Base-by-base conservation (phyloP, 2,329 filamentous ascomycete species). In the Monosporascus sp. region DNA sequence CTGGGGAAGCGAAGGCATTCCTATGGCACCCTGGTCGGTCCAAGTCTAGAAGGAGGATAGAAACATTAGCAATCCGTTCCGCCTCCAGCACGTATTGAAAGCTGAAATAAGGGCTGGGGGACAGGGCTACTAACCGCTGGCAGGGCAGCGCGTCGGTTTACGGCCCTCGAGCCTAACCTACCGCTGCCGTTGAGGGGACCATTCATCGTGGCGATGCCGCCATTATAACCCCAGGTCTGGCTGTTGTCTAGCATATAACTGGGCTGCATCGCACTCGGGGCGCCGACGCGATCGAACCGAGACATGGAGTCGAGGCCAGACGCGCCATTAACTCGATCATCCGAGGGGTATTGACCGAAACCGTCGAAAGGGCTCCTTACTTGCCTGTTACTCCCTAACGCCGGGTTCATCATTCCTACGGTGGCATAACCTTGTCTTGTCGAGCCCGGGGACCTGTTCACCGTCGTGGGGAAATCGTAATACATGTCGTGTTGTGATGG, bases 321-420 rank as follows among this genome's bases (percentile, higher is more conserved):
- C 50, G 75, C 75, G 78, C 77, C 65, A 76, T 81, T 61, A n/a
- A 65, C 54, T 77, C 76, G 69, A 76, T 84, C 71, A 77, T 88
- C 72, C 72, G 94, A 89, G 49, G 90, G 48, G 34, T 64, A 80
- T 52, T 84, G 83, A 55, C 80, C 82, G 66, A 88, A 86, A 55
- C 79, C 78, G 61, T 96, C 90, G 68, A 92, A 89, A 61, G 88
- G 88, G 62, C 90, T 83, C 62, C 90, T 92, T 44, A 84, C 76
- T 67, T 88, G 85, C 61, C 88, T 83, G 65, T 87, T 83, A 48
- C 59, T 61, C 47, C 68, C 60, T 36, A 73, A 53, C 44, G 69
- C 67, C 34, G 67, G 74, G 54, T 79, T 77, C 76, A 86, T 77
- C 76, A 86, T 76, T 67, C 76, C 77, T 63, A 81, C 80, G 62